phyloP scores from a whole-genome alignment of 306 rosid genomes.

The Prosopis cineraria region DNA sequence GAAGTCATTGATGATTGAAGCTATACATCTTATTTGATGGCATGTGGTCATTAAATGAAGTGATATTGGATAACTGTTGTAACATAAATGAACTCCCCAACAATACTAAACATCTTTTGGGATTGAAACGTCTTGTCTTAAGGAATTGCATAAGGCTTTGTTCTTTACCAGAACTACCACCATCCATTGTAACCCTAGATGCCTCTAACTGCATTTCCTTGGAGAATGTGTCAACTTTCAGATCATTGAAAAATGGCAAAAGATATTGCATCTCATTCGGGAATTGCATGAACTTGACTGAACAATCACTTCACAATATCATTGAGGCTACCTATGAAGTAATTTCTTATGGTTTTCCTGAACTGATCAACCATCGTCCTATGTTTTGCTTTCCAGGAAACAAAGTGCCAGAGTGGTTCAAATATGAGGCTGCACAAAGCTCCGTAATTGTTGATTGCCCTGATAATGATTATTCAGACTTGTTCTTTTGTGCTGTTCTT shows the following conservation, averaged over 20 bases:
- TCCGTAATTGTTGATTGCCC: not conserved
- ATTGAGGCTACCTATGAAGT: not conserved
- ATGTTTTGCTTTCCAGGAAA: not conserved
- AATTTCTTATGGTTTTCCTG: not conserved
- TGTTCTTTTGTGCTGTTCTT: not conserved
- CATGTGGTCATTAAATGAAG: not conserved
- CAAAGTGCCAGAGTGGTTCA: not conserved
- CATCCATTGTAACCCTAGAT: not conserved
- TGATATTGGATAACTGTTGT: fast-evolving
- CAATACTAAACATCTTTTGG: not conserved
- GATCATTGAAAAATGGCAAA: too few species aligned
- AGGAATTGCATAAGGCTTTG: not conserved
- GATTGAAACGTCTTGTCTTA: not conserved
- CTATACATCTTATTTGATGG: not conserved
- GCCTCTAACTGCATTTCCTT: not conserved
- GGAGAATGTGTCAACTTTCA: not conserved
- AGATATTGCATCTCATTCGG: not conserved
- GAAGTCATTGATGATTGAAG: not conserved
- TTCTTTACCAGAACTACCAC: slow-evolving; percentile 16
- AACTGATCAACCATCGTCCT: not conserved
- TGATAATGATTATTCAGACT: not conserved
- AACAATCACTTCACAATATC: not conserved
- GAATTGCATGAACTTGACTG: not conserved
- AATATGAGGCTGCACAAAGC: not conserved
- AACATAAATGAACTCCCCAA: not conserved